phyloP scores from a whole-genome alignment of 1,139 yeast genomes.

The Lodderomyces jiufengensis region DNA sequence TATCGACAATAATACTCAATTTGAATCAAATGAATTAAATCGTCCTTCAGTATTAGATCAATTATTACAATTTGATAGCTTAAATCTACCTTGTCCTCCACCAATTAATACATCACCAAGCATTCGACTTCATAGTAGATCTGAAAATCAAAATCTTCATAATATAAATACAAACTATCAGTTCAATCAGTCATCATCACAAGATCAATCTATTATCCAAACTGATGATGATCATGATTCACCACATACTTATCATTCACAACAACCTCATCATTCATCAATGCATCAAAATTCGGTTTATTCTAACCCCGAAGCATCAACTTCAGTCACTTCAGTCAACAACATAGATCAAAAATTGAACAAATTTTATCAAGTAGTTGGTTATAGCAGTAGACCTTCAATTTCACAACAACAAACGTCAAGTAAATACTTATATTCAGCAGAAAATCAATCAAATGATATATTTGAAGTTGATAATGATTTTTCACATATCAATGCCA shows the following conservation, averaged over 20 bases:
- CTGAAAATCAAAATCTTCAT: neutral
- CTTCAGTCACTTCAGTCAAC: constrained; percentile 11
- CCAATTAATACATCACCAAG: too few species aligned
- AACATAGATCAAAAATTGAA: too few species aligned
- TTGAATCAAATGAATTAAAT: neutral
- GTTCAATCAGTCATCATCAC: neutral
- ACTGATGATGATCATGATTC: too few species aligned
- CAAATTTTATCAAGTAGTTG: too few species aligned
- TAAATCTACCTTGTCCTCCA: neutral
- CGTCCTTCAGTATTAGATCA: constrained; percentile 1
- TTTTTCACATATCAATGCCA: constrained; percentile 3
- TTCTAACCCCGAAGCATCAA: constrained; percentile 22
- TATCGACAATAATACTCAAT: neutral
- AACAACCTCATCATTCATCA: too few species aligned
- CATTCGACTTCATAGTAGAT: too few species aligned
- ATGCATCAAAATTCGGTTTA: constrained; percentile 20
- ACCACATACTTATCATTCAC: too few species aligned
- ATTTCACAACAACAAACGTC: constrained; percentile 1
- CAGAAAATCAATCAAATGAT: constrained; percentile 5
- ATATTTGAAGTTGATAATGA: neutral
- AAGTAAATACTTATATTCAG: constrained; percentile 12
- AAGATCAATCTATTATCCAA: neutral
- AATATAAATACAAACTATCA: neutral
- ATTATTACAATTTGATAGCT: constrained; percentile 3
- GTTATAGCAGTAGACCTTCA: too few species aligned